A percentile compares a stretch with the other conserved stretches of the same genome.
Evolutionary conservation across 345 rosid species (phyloP).

Genomic region (Capsella bursapastoris): DNA sequence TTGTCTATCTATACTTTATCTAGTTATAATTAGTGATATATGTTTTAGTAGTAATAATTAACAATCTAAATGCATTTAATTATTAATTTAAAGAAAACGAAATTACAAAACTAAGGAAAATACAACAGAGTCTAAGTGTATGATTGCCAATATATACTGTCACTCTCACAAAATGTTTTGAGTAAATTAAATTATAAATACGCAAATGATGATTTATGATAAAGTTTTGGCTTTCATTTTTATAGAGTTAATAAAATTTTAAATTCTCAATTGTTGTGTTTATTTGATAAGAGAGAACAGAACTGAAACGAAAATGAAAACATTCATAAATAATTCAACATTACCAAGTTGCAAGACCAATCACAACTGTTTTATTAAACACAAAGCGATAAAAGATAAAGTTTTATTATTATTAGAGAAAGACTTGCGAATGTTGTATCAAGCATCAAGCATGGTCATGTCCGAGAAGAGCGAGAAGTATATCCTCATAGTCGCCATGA

Average conservation of each 20-base stretch:
- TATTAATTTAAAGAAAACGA: too few relatives aligned
- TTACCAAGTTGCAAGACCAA: constrained; percentile 22
- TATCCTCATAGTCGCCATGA: constrained; percentile 75
- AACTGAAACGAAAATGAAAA: constrained; percentile 7
- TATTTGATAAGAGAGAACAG: background rate
- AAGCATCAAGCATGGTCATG: constrained; percentile 63
- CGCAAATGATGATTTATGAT: background rate
- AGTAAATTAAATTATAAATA: background rate
- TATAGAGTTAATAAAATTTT: background rate
- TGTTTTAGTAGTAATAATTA: too few relatives aligned
- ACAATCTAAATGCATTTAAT: too few relatives aligned
- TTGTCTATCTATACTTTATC: background rate
- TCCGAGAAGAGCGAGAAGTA: constrained; percentile 79
- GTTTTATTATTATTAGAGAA: too few relatives aligned
- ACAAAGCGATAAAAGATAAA: background rate
- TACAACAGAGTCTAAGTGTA: too few relatives aligned
- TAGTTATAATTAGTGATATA: too few relatives aligned
- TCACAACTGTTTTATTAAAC: constrained; percentile 27
- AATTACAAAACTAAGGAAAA: too few relatives aligned
- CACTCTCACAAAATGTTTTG: background rate
- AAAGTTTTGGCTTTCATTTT: background rate
- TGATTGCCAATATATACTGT: too few relatives aligned
- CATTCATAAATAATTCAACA: constrained; percentile 23
- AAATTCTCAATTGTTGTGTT: background rate
- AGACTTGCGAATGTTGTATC: constrained; percentile 15